These are phyloP conservation scores for Cynara cardunculus DNA, from an alignment of 129 eudicot genomes.

Conservation along the genomic window DNA sequence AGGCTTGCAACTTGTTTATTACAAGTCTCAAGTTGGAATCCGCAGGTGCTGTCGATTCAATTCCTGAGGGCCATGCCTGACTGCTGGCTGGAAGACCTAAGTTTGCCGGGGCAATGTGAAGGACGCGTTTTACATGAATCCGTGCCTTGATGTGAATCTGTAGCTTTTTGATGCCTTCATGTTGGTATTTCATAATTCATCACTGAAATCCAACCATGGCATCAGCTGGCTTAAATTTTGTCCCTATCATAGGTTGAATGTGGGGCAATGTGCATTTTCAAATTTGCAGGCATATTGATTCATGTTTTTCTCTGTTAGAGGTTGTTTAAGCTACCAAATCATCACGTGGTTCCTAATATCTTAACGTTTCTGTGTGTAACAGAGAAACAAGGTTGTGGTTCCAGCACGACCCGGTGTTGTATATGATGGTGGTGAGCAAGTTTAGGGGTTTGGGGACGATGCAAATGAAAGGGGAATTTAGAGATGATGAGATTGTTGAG, in stretches of 20 bases:
- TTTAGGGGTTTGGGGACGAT: neutral
- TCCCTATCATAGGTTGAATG: neutral
- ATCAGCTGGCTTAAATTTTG: neutral
- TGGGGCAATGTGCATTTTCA: neutral
- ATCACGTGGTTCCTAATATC: neutral
- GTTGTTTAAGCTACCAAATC: neutral
- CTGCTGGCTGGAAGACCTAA: too few relatives aligned
- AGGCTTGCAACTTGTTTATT: too few relatives aligned
- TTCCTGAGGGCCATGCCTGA: too few relatives aligned
- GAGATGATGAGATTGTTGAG: neutral
- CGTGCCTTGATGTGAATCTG: too few relatives aligned
- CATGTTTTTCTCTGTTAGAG: neutral
- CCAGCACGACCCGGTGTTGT: neutral
- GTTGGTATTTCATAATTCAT: too few relatives aligned
- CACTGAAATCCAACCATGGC: neutral
- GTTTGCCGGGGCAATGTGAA: too few relatives aligned
- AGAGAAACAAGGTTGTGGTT: neutral
- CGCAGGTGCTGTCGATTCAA: too few relatives aligned
- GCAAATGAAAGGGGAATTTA: neutral
- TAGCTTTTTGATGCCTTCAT: too few relatives aligned
- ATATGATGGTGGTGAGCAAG: neutral
- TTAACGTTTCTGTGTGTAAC: neutral
- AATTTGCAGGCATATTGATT: neutral
- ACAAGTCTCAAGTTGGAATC: too few relatives aligned
- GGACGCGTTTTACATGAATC: too few relatives aligned